Evolutionary conservation across 148 eudicot species (phyloP).

Genomic region (Vaccinium macrocarpon): DNA sequence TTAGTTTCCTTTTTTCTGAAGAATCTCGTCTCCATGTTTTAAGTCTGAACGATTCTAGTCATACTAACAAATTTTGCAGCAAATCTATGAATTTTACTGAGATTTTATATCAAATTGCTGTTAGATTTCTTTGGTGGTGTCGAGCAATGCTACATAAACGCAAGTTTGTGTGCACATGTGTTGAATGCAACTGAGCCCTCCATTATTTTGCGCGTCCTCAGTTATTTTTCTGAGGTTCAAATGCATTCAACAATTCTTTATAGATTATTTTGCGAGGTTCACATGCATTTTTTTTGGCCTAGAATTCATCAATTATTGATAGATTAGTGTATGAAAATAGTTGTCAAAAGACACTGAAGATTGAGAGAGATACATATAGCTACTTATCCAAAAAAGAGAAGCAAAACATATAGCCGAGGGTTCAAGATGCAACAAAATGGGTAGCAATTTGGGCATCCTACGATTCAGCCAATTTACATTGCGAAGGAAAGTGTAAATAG

Average conservation of each 20-base stretch:
- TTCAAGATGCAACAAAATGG: slow-evolving; percentile 46
- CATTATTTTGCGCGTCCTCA: too few species aligned
- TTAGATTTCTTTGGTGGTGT: too few species aligned
- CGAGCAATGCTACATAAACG: too few species aligned
- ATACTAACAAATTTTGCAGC: neutral
- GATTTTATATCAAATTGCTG: too few species aligned
- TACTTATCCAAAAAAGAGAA: too few species aligned
- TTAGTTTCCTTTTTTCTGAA: neutral
- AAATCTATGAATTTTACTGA: neutral
- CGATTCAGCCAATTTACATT: slow-evolving; percentile 42
- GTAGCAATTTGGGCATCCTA: slow-evolving; percentile 27
- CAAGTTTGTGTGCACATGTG: too few species aligned
- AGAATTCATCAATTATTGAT: too few species aligned
- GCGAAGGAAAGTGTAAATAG: slow-evolving; percentile 41
- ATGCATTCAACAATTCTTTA: too few species aligned
- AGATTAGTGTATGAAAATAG: neutral
- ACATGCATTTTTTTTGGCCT: neutral
- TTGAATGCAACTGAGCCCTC: too few species aligned
- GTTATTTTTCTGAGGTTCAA: too few species aligned
- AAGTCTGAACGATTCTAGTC: neutral
- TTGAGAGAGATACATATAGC: slow-evolving; percentile 11
- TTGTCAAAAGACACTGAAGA: neutral
- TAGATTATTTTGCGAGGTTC: neutral
- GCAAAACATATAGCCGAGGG: slow-evolving; percentile 26
- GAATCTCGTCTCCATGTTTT: neutral